Evolutionary conservation across 306 rosid species (phyloP), one percentile per base, ranked within the genome.

Genomic region (Herpetospermum pedunculosum): DNA sequence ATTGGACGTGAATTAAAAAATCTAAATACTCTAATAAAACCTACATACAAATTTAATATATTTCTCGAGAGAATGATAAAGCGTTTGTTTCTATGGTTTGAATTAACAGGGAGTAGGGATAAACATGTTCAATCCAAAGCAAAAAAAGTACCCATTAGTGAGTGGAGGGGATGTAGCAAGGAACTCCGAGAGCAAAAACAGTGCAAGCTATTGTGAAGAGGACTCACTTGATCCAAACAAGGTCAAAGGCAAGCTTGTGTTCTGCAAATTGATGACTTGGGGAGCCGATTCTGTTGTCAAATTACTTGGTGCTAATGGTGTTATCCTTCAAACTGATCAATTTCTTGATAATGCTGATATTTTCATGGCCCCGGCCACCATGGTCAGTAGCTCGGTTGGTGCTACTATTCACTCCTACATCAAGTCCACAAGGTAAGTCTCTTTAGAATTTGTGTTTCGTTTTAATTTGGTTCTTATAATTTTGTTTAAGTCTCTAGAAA

Each of bases 101-200:
- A n/a, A n/a, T n/a, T n/a, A n/a, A n/a, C n/a, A n/a, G n/a, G 98
- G 98, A 55, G 16, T 43, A 72, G 97, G 97, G 71, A 74, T 93
- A 48, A 85, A 59, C 84, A 46, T 77, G 23, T 93, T 93, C 81
- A 75, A 72, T 80, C 87, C 89, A 41, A 75, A 83, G 53, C 69
- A 72, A 77, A 84, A 75, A 9, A 72, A 62, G 58, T 86, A 89
- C 69, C 92, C 97, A n/a, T 85, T 93, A 35, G 81, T 87, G 63
- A 81, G 84, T 29, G 96, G 97, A 18, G 71, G 54, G 29, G 94
- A 93, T 80, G 86, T 80, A 32, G 94, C 97, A 23, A 32, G 6
- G 59, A 54, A 52, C 83, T 41, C 88, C 1, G 55, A 64, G 38
- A 81, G 67, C 79, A 85, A 86, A 80, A 87, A 84, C 9, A 32